Evolutionary conservation across 202 grass and related monocot genomes (phyloP).

Genomic region (Thinopyrum obtusiflorum): DNA sequence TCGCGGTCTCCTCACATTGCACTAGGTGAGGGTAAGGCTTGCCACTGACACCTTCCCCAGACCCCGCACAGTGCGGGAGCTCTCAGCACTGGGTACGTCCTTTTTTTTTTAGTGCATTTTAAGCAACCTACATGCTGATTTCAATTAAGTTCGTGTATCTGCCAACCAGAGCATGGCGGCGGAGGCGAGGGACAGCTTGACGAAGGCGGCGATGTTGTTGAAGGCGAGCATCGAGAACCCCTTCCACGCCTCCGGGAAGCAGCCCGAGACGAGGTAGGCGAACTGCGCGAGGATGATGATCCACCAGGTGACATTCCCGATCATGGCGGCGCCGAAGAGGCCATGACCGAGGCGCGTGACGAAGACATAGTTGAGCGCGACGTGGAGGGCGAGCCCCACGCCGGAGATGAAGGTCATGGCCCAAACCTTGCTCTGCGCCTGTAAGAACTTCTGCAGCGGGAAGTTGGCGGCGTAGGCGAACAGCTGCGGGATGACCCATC

Average conservation of each 20-base stretch:
- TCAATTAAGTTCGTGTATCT: background rate
- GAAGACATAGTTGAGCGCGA: slow-evolving; percentile 57
- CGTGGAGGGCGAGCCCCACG: slow-evolving; percentile 42
- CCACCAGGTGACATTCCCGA: slow-evolving; percentile 57
- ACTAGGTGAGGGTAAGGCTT: too few species aligned
- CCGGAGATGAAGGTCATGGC: slow-evolving; percentile 57
- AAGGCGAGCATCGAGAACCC: slow-evolving; percentile 57
- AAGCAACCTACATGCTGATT: background rate
- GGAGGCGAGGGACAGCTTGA: slow-evolving; percentile 63
- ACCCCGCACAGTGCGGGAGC: too few species aligned
- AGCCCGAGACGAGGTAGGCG: slow-evolving; percentile 45
- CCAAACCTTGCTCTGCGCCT: slow-evolving; percentile 68
- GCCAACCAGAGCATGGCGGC: slow-evolving; percentile 71
- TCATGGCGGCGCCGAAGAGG: slow-evolving; percentile 42
- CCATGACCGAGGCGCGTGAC: slow-evolving; percentile 32
- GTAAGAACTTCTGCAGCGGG: slow-evolving; percentile 77
- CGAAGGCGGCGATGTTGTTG: slow-evolving; percentile 49
- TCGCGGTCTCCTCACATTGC: too few species aligned
- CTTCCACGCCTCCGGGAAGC: slow-evolving; percentile 49
- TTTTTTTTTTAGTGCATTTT: background rate
- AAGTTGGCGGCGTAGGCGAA: slow-evolving; percentile 70
- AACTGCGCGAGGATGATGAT: slow-evolving; percentile 50
- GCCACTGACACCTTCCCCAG: too few species aligned
- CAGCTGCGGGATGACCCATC: slow-evolving; percentile 53
- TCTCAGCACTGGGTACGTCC: too few species aligned